These are phyloP conservation scores for Mrakia gelida DNA, from an alignment of 768 basidiomycete species.

Conservation along the genomic window DNA sequence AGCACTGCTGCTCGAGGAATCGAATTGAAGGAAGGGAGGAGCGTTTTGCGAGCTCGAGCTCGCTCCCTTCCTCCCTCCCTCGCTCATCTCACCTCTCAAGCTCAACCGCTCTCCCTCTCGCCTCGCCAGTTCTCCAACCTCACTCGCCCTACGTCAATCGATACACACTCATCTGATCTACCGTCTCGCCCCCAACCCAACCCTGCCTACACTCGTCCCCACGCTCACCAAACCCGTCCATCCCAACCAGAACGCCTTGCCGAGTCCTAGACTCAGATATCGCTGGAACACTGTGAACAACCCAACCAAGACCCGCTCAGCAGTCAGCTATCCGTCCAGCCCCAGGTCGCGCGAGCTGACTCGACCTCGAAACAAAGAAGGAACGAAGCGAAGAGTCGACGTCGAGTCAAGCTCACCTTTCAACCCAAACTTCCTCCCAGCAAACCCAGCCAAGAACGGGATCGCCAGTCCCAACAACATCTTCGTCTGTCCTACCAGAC, in stretches of 20 bases:
- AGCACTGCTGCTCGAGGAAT: too few relatives aligned
- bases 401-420: slow-evolving; percentile 17
- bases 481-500: slow-evolving; percentile 28
- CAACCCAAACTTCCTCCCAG: slow-evolving; percentile 25
- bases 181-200: neutral
- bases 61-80: too few relatives aligned
- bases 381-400: neutral
- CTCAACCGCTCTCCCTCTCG: neutral
- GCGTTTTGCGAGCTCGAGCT: too few relatives aligned
- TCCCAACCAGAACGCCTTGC: slow-evolving; percentile 22
- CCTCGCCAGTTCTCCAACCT: too few relatives aligned
- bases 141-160: neutral
- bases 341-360: too few relatives aligned
- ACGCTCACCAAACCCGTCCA: slow-evolving; percentile 14
- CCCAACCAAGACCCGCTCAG: too few relatives aligned
- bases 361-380: neutral
- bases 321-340: neutral
- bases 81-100: neutral
- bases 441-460: slow-evolving; percentile 29
- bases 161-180: neutral
- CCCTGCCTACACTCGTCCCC: neutral
- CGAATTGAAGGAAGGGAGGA: too few relatives aligned
- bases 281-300: slow-evolving; percentile 25
- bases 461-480: slow-evolving; percentile 23
- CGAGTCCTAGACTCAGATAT: slow-evolving; percentile 20